A percentile compares a stretch with the other conserved stretches of the same genome.
Evolutionary conservation across 805 yeast species (phyloP).

Genomic region (Lipomyces anomalus): DNA sequence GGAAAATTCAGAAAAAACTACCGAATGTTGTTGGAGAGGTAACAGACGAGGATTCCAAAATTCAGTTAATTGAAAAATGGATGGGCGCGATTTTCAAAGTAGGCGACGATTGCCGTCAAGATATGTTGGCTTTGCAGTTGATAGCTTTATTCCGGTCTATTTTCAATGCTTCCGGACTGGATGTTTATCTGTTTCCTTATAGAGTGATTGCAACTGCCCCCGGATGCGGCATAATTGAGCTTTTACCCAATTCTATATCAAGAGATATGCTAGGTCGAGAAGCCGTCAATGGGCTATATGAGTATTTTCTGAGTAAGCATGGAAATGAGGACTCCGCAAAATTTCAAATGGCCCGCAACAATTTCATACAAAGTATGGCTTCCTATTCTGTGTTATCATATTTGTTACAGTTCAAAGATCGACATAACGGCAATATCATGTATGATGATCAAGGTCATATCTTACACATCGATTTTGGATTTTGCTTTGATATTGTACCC

Average conservation of each 20-base stretch:
- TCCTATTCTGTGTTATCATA: constrained; percentile 89
- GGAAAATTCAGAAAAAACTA: constrained; percentile 30
- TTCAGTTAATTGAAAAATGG: constrained; percentile 57
- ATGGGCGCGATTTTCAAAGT: constrained; percentile 97
- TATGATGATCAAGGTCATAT: constrained; percentile 92
- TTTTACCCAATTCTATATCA: constrained; percentile 87
- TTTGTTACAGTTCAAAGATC: constrained; percentile 84
- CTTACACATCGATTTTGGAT: constrained; percentile 95
- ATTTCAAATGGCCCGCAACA: constrained; percentile 86
- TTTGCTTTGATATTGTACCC: constrained; percentile 97
- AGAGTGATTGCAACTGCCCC: constrained; percentile 98
- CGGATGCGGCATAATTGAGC: constrained; percentile 98
- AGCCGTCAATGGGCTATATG: constrained; percentile 94
- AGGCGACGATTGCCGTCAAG: constrained; percentile 98
- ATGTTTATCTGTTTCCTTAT: constrained; percentile 85
- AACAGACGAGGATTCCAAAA: constrained; percentile 17
- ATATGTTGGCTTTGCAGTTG: constrained; percentile 85
- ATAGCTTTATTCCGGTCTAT: constrained; percentile 87
- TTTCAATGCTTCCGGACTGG: constrained; percentile 83
- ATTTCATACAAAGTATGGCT: constrained; percentile 88
- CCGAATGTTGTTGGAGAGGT: constrained; percentile 30
- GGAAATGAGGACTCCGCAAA: constrained; percentile 91
- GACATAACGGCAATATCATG: constrained; percentile 98
- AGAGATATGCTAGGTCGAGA: constrained; percentile 99
- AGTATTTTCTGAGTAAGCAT: constrained; percentile 83